Evolutionary conservation across 176 grass and related monocot species (phyloP).

Genomic region (Typha latifolia): DNA sequence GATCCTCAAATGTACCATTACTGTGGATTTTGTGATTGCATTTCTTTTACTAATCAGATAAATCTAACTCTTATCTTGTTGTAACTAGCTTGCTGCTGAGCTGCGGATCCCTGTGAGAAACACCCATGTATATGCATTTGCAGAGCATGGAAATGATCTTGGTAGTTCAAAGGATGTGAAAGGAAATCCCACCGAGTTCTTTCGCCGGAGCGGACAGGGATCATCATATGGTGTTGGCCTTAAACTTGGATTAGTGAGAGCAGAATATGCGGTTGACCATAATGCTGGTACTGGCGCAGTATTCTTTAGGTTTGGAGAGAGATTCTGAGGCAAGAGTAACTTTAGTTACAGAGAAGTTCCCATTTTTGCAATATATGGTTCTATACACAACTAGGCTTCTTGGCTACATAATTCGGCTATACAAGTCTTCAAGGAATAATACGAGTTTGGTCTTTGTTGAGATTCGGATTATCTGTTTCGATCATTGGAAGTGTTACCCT

Average conservation of each 20-base stretch:
- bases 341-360: background rate
- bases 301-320: conserved; percentile 92
- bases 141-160: conserved; percentile 84
- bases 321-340: conserved; percentile 35
- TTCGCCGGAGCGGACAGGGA: conserved; percentile 73
- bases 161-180: conserved; percentile 93
- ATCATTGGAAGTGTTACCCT: no score
- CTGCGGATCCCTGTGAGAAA: conserved; percentile 68
- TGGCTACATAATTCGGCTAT: no score
- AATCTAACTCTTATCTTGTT: background rate
- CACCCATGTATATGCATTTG: conserved; percentile 76
- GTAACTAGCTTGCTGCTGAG: conserved; percentile 46
- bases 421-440: no score
- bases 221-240: conserved; percentile 83
- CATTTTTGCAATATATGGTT: no score
- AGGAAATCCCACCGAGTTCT: conserved; percentile 92
- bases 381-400: no score
- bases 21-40: no score
- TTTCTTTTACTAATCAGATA: no score
- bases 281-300: conserved; percentile 77
- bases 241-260: conserved; percentile 91
- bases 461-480: no score
- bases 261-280: conserved; percentile 86
- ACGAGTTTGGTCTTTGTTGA: no score
- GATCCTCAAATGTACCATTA: no score